phyloP scores from a whole-genome alignment of 768 basidiomycete genomes.

The Suillus subluteus region DNA sequence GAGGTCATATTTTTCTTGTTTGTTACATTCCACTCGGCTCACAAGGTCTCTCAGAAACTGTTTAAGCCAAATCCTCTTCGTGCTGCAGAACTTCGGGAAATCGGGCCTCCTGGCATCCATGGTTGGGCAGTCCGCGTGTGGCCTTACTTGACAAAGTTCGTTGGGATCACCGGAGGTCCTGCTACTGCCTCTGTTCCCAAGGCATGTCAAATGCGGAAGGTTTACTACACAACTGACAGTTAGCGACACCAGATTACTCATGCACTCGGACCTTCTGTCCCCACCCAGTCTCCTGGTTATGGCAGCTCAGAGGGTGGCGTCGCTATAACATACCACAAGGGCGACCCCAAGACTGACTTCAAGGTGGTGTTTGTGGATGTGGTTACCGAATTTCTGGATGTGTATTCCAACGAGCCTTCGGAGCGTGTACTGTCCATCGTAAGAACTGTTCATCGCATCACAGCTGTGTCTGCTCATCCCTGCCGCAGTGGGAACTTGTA shows the following conservation, averaged over 20 bases:
- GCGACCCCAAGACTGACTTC: neutral
- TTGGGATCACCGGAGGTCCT: conserved; percentile 13
- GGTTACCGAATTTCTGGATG: conserved; percentile 13
- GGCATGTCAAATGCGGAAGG: neutral
- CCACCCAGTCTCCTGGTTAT: conserved; percentile 7
- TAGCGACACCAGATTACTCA: neutral
- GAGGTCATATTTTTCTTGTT: conserved; percentile 11
- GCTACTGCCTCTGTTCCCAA: conserved; percentile 11
- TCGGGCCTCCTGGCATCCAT: conserved; percentile 3
- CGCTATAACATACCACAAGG: conserved; percentile 5
- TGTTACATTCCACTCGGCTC: neutral
- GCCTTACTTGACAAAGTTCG: conserved; percentile 10
- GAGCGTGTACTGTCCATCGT: conserved; percentile 1
- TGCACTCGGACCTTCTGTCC: conserved; percentile 13
- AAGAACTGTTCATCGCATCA: neutral
- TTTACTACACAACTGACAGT: neutral
- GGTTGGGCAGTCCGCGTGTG: conserved; percentile 14
- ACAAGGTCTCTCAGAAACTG: conserved; percentile 9
- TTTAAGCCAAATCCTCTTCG: conserved; percentile 20
- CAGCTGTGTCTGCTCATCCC: neutral
- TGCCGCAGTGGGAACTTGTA: conserved; percentile 10
- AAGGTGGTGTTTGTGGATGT: conserved; percentile 13
- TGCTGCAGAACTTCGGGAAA: conserved; percentile 22
- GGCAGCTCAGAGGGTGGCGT: conserved; percentile 9
- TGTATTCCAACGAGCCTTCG: neutral